phyloP scores from a whole-genome alignment of 2,329 filamentous ascomycete species.

The Nectriaceae sp. region DNA sequence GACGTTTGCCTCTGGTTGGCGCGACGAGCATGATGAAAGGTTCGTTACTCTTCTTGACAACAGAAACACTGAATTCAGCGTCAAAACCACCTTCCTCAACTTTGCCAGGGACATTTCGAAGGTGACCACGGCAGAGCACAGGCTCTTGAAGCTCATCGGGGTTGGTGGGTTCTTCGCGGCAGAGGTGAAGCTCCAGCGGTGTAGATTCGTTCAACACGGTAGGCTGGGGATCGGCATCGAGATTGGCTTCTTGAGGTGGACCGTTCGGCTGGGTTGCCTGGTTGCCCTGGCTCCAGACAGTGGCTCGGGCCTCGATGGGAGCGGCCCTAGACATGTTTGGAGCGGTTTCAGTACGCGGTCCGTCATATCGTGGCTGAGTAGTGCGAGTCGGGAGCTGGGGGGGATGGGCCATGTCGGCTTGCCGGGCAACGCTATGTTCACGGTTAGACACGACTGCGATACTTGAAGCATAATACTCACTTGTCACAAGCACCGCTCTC shows the following conservation, averaged over 20 bases:
- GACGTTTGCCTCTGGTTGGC: constrained; percentile 6
- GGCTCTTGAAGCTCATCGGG: constrained; percentile 6
- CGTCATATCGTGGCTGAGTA: too few species aligned
- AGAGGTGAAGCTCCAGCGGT: background rate
- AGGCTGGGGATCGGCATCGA: background rate
- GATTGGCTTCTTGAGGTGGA: background rate
- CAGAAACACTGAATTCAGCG: constrained; percentile 18
- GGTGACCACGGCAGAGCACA: constrained; percentile 18
- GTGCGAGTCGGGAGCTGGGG: too few species aligned
- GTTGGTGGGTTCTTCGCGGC: background rate
- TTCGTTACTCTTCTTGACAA: constrained; percentile 11
- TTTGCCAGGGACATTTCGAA: constrained; percentile 15
- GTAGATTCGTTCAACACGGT: background rate
- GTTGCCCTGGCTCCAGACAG: background rate
- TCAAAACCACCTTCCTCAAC: constrained; percentile 7
- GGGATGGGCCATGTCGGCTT: background rate
- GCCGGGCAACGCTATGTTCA: background rate
- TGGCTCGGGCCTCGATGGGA: background rate
- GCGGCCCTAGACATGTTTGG: too few species aligned
- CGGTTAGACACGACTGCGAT: background rate
- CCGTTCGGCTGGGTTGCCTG: background rate
- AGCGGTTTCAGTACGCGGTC: too few species aligned
- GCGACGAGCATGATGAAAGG: constrained; percentile 22
- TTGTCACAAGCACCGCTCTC: too few species aligned
- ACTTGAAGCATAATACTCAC: background rate